Conservation (phyloP, 1,139 yeast genomes). For the Taphrina sp. region DNA sequence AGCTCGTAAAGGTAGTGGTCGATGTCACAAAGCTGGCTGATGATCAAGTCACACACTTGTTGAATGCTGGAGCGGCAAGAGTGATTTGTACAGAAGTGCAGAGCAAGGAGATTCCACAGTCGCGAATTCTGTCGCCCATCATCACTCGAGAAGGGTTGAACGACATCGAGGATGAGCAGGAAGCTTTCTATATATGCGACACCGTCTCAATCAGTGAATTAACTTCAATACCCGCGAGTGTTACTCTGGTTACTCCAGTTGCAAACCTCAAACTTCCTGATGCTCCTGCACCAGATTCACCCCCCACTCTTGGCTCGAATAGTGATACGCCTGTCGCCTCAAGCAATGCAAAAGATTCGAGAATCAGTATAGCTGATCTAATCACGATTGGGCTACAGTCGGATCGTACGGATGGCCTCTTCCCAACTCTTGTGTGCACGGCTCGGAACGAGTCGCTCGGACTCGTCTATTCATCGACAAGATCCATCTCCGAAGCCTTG, state of each 20-base stretch:
- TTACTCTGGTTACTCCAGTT: slow-evolving; percentile 22
- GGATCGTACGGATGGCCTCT: slow-evolving; percentile 84
- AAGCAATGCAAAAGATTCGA: not conserved
- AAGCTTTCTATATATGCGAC: slow-evolving; percentile 1
- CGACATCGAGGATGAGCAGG: slow-evolving; percentile 5
- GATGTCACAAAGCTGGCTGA: slow-evolving; percentile 23
- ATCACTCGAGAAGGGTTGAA: not conserved
- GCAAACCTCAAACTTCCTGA: slow-evolving; percentile 14
- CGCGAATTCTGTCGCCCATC: slow-evolving; percentile 3
- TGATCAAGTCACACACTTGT: not conserved
- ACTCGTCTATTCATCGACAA: slow-evolving; percentile 81
- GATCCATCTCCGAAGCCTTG: slow-evolving; percentile 77
- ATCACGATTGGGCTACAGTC: slow-evolving; percentile 47
- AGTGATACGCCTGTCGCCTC: not conserved
- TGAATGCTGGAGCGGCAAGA: slow-evolving; percentile 18
- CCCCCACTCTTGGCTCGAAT: slow-evolving; percentile 2
- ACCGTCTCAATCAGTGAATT: not conserved
- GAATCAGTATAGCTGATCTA: slow-evolving; percentile 9
- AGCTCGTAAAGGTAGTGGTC: slow-evolving; percentile 18
- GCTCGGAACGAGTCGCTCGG: slow-evolving; percentile 69
- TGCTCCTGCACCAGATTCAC: not conserved
- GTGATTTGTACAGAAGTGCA: slow-evolving; percentile 14
- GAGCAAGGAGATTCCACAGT: slow-evolving; percentile 1
- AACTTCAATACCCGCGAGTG: slow-evolving; percentile 7
- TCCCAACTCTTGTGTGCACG: slow-evolving; percentile 79